Conservation (phyloP, 768 basidiomycete species). For the Podaxis sp. region DNA sequence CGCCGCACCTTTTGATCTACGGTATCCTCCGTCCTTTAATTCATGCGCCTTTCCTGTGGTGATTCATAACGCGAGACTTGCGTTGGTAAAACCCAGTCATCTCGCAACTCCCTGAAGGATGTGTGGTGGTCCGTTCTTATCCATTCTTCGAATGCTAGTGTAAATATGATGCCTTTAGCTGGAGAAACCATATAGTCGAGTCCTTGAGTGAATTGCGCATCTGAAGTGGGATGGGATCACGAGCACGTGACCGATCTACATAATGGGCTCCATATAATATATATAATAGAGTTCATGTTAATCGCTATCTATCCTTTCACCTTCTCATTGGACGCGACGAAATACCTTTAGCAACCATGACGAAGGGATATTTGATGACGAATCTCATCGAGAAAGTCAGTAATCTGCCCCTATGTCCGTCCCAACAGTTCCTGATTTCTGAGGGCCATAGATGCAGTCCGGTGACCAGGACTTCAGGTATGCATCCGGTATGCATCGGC, state of each 20-base stretch:
- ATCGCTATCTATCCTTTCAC: constrained; percentile 1
- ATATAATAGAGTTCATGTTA: background rate
- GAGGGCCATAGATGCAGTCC: constrained; percentile 68
- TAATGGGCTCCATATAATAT: background rate
- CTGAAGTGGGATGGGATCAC: background rate
- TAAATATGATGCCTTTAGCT: background rate
- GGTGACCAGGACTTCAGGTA: constrained; percentile 90
- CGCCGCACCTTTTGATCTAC: background rate
- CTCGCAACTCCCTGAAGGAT: background rate
- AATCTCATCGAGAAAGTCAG: constrained; percentile 76
- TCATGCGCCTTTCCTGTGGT: background rate
- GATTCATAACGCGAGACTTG: background rate
- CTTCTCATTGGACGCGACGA: constrained; percentile 4
- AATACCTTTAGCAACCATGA: constrained; percentile 41
- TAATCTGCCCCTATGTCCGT: background rate
- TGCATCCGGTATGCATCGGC: constrained; percentile 16
- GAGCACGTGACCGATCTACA: constrained; percentile 1
- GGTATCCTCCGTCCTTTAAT: too few relatives aligned
- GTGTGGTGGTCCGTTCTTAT: background rate
- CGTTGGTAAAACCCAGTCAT: background rate
- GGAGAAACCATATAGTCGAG: background rate
- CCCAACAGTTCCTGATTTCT: background rate
- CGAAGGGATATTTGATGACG: constrained; percentile 82
- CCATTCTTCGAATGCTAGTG: background rate
- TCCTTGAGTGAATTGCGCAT: background rate